Percentiles rank a stretch among this genome's conserved stretches.
Conservation (phyloP, 495 filamentous ascomycete species). For the Xylaria sp. region DNA sequence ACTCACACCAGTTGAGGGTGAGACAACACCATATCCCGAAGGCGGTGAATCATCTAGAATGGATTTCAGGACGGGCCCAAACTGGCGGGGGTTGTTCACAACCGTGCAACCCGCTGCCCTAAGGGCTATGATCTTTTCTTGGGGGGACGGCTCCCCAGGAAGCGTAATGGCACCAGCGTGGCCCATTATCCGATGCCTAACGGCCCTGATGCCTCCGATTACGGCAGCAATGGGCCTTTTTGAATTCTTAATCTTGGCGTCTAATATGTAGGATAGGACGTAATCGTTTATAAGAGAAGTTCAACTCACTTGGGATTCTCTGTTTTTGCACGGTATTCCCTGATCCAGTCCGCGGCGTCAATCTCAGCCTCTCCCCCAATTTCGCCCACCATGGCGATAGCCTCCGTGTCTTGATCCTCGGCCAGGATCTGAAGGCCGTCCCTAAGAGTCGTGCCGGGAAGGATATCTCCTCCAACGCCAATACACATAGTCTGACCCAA, state of each 20-base stretch:
- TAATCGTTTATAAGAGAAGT: neutral
- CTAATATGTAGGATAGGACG: neutral
- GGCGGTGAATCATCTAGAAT: conserved; percentile 35
- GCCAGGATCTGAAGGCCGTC: conserved; percentile 79
- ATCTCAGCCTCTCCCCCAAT: conserved; percentile 84
- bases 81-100: conserved; percentile 81
- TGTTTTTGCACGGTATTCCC: conserved; percentile 65
- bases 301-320: conserved; percentile 70
- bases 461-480: conserved; percentile 85
- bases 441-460: conserved; percentile 81
- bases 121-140: conserved; percentile 72
- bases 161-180: conserved; percentile 83
- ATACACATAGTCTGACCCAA: conserved; percentile 87
- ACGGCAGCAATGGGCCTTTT: conserved; percentile 80
- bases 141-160: conserved; percentile 69
- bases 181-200: conserved; percentile 79
- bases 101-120: conserved; percentile 74
- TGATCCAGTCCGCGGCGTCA: conserved; percentile 82
- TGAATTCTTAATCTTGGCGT: conserved; percentile 3
- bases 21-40: conserved; percentile 28
- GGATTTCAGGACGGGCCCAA: conserved; percentile 73
- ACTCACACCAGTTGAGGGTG: conserved; percentile 21
- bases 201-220: conserved; percentile 72
- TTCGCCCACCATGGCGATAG: conserved; percentile 84
- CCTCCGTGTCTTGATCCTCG: conserved; percentile 77